Conservation (phyloP, 176 grass and related monocot genomes). For the Musa itinerans region DNA sequence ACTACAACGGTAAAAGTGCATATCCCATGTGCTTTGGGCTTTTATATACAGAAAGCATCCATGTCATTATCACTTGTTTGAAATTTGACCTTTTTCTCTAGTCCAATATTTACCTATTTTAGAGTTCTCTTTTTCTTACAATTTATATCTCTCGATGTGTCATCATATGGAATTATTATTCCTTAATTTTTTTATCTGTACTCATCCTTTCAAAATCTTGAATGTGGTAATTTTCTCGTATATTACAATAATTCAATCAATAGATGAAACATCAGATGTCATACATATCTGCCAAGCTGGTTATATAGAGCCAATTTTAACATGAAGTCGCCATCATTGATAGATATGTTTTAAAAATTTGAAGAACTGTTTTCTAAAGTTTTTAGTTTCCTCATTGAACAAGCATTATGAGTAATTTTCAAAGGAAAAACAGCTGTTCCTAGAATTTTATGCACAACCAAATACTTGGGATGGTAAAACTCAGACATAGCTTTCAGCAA, state of each 20-base stretch:
- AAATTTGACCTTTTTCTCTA: not conserved
- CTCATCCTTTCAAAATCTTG: not conserved
- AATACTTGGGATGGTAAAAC: not conserved
- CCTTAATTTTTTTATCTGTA: not conserved
- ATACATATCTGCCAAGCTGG: not conserved
- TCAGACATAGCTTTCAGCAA: not conserved
- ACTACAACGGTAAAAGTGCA: slow-evolving; percentile 53
- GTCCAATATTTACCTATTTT: not conserved
- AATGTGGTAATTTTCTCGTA: not conserved
- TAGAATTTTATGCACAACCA: not conserved
- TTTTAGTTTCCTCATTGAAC: not conserved
- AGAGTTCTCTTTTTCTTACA: not conserved
- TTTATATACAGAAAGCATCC: not conserved
- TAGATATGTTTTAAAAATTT: not conserved
- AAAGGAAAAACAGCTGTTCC: not conserved
- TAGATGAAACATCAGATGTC: not conserved
- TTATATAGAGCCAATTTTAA: not conserved
- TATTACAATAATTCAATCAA: not conserved
- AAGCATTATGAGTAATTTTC: not conserved
- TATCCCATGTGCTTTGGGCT: not conserved
- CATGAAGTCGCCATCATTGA: not conserved
- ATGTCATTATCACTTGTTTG: not conserved
- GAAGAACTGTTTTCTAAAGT: not conserved
- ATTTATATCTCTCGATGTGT: not conserved
- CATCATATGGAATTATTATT: not conserved